Evolutionary conservation across 345 rosid species (phyloP), one percentile per base, ranked within the genome.

Genomic region (Combretum micranthum): DNA sequence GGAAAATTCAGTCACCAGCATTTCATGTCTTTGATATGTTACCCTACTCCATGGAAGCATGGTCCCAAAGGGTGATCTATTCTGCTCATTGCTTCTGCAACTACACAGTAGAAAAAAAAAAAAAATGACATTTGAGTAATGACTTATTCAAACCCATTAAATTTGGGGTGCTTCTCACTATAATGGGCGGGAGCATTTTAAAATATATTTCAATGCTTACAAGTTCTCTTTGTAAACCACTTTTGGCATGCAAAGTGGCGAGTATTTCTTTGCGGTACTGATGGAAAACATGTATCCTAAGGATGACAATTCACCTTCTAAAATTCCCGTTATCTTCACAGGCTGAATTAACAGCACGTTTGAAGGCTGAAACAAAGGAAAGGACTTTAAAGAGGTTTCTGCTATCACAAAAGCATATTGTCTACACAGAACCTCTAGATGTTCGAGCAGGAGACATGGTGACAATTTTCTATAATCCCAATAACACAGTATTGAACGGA

Each of bases 381-480:
- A 74, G 58, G 71, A 83, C 96, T 21, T 64, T 88, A 67, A 81
- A 77, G 68, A 84, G 74, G 69, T 88, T 88, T 77, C 65, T 92
- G 60, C 75, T 92, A 57, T 86, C 98, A 37, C 93, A 83, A 55
- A 92, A 84, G 67, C 79, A 92, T 47, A 64, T 88, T 50, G 88
- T 92, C 66, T 88, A 84, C 64, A 86, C 96, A 0, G 87, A 92
- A 57, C 98, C 98, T 52, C 79, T 92, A 47, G 82, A 81, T 64
- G 65, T 92, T 67, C 80, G 79, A 58, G 98, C 96, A 20, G 98
- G 98, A 70, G 80, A 64, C 25, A 62, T 65, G 0, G 87, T 65
- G 60, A 83, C 80, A 7, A 80, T 88, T 57, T 72, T 84, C 50
- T 92, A 92, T 60, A 92, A 92, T 65, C 96, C 98, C 69, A 59